Evolutionary conservation across 1,284 basidiomycete species (phyloP), one percentile per base, ranked within the genome.

Genomic region (Moesziomyces parantarcticus): DNA sequence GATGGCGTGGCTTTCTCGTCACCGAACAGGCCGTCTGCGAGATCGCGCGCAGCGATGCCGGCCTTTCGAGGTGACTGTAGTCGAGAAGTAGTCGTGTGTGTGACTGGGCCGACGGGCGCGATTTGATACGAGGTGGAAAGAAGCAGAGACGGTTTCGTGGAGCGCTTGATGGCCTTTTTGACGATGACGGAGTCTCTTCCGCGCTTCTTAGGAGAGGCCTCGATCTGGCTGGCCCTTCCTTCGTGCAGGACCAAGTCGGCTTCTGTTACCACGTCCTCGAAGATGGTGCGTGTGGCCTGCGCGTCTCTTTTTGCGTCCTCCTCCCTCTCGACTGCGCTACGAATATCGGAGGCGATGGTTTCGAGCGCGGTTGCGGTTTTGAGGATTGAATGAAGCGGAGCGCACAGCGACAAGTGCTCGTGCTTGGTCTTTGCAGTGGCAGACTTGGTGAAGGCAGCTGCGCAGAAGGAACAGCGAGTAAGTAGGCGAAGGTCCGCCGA

Each of bases 211-310:
- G 57, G 36, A 5, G 60, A 63, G 4, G 57, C 46, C 16, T 46
- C 57, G 23, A 64, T 70, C 50, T 70, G 67, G 45, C 67, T 64
- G 44, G 61, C 61, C 26, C 67, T 41, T 0, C 61, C 60, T 21
- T 64, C 67, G 50, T 64, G 58, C n/a, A 46, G 32, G 25, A 70
- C 46, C 10, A 70, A 46, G 29, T 64, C 67, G 40, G 67, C 67
- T 18, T 64, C 51, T 26, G 58, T 51, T 18, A 70, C 53, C 14
- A 64, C 49, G n/a, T 70, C 50, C 8, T 70, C 51, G 16, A 70
- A 53, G 11, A 70, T 29, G 40, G 67, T 70, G 32, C 58, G 57
- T 8, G 58, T 36, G 23, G 52, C 53, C n/a, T 32, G 22, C 3
- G 32, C 50, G 43, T 54, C 58, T 32, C 40, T 26, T 21, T 50